Conservation (phyloP, 73 alveolate genomes). For the Paramecium octaurelia region DNA sequence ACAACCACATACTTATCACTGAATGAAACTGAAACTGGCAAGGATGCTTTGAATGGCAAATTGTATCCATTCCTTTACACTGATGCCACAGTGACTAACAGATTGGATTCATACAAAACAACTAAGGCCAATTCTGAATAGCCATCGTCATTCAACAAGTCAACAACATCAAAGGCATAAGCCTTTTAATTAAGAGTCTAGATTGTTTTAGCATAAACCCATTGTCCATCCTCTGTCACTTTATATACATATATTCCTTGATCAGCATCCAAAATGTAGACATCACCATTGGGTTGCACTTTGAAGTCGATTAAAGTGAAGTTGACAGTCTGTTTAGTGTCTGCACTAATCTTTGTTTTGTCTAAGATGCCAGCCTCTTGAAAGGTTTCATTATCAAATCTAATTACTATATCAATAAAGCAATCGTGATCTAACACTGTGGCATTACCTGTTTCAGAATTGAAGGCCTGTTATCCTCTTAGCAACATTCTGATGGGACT, state of each 20-base stretch:
- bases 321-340: background rate
- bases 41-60: background rate
- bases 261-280: slow-evolving; percentile 34
- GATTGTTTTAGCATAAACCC: background rate
- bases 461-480: slow-evolving; percentile 17
- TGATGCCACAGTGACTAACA: background rate
- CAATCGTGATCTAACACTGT: background rate
- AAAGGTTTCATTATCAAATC: background rate
- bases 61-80: background rate
- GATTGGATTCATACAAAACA: background rate
- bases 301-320: background rate
- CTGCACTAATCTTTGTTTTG: background rate
- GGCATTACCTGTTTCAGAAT: background rate
- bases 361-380: background rate
- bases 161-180: background rate
- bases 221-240: background rate
- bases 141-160: background rate
- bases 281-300: background rate
- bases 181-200: background rate
- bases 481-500: background rate
- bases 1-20: background rate
- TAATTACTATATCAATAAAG: background rate
- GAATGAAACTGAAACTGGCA: background rate
- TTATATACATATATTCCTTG: background rate
- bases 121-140: background rate